Evolutionary conservation across 768 basidiomycete species (phyloP).

Genomic region (Pleurotus ostreatus): DNA sequence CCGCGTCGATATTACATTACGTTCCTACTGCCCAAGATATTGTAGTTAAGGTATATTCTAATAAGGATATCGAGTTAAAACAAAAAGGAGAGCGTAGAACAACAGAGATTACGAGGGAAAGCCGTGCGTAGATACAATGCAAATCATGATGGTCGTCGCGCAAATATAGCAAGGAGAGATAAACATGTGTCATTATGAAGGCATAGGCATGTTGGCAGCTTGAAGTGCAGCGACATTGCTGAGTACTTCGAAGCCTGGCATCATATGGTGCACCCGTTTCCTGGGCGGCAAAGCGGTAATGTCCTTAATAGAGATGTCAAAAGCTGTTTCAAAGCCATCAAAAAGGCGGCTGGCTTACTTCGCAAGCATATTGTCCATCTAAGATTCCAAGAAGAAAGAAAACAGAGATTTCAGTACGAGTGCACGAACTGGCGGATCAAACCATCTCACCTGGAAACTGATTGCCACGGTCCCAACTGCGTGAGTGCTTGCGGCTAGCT

Average conservation of each 20-base stretch:
- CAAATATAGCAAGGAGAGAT: conserved; percentile 7
- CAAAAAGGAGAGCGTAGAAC: background rate
- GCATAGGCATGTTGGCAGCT: conserved; percentile 51
- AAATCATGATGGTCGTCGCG: conserved; percentile 16
- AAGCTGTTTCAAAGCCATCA: conserved; percentile 9
- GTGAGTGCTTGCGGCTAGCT: conserved; percentile 52
- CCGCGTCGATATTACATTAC: conserved; percentile 4
- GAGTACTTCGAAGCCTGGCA: conserved; percentile 53
- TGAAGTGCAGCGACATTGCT: conserved; percentile 47
- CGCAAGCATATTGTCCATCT: conserved; percentile 44
- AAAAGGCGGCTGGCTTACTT: conserved; percentile 31
- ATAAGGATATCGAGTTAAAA: conserved; percentile 5
- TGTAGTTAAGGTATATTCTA: conserved; percentile 3
- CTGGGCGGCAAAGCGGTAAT: conserved; percentile 52
- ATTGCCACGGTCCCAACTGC: conserved; percentile 56
- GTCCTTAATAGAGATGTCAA: conserved; percentile 34
- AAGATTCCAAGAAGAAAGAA: conserved; percentile 3
- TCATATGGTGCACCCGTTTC: conserved; percentile 66
- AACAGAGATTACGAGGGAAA: background rate
- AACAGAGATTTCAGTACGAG: conserved; percentile 1
- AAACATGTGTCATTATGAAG: conserved; percentile 31
- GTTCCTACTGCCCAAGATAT: conserved; percentile 3
- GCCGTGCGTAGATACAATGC: conserved; percentile 9
- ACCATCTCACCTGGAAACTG: conserved; percentile 19
- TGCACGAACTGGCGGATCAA: conserved; percentile 3